phyloP scores from a whole-genome alignment of 345 rosid species.

The Salix dunnii region DNA sequence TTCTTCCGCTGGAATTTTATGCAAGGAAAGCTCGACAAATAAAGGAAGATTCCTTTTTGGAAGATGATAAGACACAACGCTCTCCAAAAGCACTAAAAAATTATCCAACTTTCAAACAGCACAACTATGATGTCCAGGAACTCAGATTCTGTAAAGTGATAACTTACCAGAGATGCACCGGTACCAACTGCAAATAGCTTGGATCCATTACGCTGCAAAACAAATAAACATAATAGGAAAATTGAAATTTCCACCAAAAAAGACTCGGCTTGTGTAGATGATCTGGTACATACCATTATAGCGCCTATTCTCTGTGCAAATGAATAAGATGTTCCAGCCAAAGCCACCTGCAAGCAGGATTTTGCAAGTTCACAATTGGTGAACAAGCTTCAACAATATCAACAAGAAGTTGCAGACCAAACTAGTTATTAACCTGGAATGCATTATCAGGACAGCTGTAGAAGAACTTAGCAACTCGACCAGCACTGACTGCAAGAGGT shows the following conservation, averaged over 20 bases:
- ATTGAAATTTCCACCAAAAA: background rate
- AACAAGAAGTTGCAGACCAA: background rate
- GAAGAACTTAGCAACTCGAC: constrained; percentile 79
- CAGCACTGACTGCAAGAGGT: constrained; percentile 61
- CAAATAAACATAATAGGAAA: constrained; percentile 12
- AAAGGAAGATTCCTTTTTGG: background rate
- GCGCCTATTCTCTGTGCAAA: constrained; percentile 82
- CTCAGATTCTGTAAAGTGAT: background rate
- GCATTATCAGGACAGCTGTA: constrained; percentile 94
- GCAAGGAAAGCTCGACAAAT: too few species aligned
- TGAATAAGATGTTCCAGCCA: constrained; percentile 81
- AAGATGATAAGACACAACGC: background rate
- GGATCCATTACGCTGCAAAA: constrained; percentile 77
- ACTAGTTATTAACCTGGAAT: constrained; percentile 63
- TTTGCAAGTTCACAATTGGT: background rate
- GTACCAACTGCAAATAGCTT: constrained; percentile 94
- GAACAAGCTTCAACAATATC: background rate
- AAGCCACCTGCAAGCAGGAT: constrained; percentile 60
- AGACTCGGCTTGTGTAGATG: background rate
- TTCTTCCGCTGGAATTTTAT: too few species aligned
- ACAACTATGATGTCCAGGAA: background rate
- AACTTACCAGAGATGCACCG: constrained; percentile 74
- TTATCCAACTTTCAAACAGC: background rate
- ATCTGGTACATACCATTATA: constrained; percentile 47
- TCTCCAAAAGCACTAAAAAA: background rate